Evolutionary conservation across 331 rosid species (phyloP).

Genomic region (Pyrus hybrid): DNA sequence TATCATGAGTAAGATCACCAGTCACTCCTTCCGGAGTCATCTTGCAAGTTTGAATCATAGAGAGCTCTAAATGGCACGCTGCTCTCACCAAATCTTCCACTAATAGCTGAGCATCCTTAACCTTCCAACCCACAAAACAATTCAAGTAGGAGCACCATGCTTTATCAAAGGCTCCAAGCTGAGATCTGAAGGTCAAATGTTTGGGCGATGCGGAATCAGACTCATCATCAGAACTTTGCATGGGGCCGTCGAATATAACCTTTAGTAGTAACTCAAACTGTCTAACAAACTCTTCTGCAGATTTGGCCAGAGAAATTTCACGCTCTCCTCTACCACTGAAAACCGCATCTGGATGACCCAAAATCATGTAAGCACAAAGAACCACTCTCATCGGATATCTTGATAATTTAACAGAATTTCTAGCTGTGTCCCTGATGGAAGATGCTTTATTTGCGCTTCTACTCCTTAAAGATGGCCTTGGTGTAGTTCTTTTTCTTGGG

Average conservation of each 20-base stretch:
- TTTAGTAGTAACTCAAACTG: constrained; percentile 65
- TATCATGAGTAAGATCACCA: constrained; percentile 67
- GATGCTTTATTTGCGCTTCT: constrained; percentile 45
- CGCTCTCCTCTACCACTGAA: constrained; percentile 75
- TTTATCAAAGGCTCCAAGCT: constrained; percentile 80
- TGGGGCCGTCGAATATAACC: constrained; percentile 67
- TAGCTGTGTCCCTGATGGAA: constrained; percentile 31
- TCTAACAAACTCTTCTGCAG: constrained; percentile 63
- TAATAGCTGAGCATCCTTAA: constrained; percentile 73
- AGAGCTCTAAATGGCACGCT: constrained; percentile 94
- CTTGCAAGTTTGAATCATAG: constrained; percentile 95
- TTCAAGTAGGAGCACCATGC: constrained; percentile 95
- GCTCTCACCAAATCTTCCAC: constrained; percentile 95
- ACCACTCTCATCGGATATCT: constrained; percentile 79
- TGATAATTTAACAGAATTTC: constrained; percentile 37
- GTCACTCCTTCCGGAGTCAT: constrained; percentile 56
- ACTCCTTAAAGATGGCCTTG: constrained; percentile 47
- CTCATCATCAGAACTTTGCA: constrained; percentile 57
- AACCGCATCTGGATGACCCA: constrained; percentile 98
- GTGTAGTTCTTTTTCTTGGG: constrained; percentile 64
- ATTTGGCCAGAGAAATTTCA: constrained; percentile 65
- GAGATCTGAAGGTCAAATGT: constrained; percentile 68
- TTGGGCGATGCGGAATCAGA: constrained; percentile 34
- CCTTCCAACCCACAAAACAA: constrained; percentile 88
- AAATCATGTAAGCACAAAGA: constrained; percentile 92